Evolutionary conservation across 2,329 filamentous ascomycete species (phyloP).

Genomic region (Hypoxylon sp.): DNA sequence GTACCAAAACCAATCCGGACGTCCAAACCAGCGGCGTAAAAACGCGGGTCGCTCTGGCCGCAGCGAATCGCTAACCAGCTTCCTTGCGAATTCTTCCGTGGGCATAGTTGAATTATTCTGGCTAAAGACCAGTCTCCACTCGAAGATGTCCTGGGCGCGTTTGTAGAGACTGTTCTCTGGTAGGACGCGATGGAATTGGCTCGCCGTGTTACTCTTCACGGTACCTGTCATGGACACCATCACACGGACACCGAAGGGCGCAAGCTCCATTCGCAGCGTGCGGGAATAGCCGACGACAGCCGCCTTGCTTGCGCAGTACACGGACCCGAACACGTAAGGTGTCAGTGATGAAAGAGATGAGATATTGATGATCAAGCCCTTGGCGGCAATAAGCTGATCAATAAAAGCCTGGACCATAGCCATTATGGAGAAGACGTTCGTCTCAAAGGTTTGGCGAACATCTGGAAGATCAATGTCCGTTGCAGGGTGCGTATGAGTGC

Average conservation of each 20-base stretch:
- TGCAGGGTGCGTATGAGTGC: constrained; percentile 66
- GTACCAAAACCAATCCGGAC: constrained; percentile 62
- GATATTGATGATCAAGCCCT: constrained; percentile 69
- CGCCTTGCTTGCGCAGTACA: constrained; percentile 70
- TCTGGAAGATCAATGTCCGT: constrained; percentile 68
- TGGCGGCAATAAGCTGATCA: constrained; percentile 64
- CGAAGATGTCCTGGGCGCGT: constrained; percentile 63
- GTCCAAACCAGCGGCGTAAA: constrained; percentile 57
- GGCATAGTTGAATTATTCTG: constrained; percentile 64
- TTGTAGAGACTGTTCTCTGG: constrained; percentile 64
- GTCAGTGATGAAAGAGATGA: constrained; percentile 66
- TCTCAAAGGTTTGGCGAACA: constrained; percentile 68
- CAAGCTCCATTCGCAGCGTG: constrained; percentile 67
- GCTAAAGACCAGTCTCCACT: constrained; percentile 63
- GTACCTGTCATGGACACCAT: constrained; percentile 71
- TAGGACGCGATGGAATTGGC: constrained; percentile 59
- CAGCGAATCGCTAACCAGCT: constrained; percentile 62
- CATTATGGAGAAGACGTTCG: constrained; percentile 72
- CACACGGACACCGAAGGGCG: constrained; percentile 69
- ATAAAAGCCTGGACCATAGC: constrained; percentile 67
- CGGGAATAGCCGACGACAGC: constrained; percentile 69
- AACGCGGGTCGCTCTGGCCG: constrained; percentile 54
- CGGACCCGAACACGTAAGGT: constrained; percentile 67
- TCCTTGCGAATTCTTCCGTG: constrained; percentile 61
- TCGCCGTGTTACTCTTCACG: constrained; percentile 66